Conservation (phyloP, 495 filamentous ascomycete species). For the Tuber magnatum region DNA sequence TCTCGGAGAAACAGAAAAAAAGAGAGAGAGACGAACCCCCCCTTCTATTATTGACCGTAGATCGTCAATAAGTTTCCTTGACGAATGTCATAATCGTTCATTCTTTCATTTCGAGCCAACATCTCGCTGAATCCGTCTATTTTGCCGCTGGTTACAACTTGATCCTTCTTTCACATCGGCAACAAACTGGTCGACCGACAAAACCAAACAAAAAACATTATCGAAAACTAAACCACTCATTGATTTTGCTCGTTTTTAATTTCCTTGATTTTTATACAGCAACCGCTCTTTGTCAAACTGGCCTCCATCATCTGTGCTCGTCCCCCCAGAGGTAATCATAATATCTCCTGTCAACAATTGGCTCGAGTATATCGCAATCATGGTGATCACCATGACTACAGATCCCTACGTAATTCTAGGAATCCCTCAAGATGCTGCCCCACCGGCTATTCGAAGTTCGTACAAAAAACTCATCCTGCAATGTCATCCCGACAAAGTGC, state of each 20-base stretch:
- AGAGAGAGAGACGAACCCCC: neutral
- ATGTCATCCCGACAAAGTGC: constrained; percentile 92
- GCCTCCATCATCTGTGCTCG: neutral
- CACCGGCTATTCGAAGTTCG: constrained; percentile 66
- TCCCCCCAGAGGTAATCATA: neutral
- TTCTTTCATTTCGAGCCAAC: constrained; percentile 7
- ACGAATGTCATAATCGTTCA: constrained; percentile 34
- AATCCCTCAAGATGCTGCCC: constrained; percentile 64
- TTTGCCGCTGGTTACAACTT: constrained; percentile 4
- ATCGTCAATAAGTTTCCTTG: constrained; percentile 29
- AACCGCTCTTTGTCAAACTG: constrained; percentile 1
- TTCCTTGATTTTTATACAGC: neutral
- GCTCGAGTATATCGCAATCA: constrained; percentile 5
- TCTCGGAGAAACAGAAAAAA: neutral
- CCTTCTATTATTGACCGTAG: constrained; percentile 29
- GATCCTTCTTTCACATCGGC: neutral
- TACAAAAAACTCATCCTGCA: constrained; percentile 90
- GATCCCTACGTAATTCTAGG: constrained; percentile 82
- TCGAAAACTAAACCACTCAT: neutral
- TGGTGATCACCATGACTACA: constrained; percentile 45
- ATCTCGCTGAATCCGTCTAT: neutral
- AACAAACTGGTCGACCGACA: neutral
- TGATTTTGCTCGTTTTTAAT: neutral
- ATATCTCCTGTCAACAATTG: neutral
- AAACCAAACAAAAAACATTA: constrained; percentile 1